Percentiles rank a stretch among this genome's conserved stretches.
These are phyloP conservation scores for Cladosporium halotolerans DNA, from an alignment of 2,329 filamentous ascomycete species.

Conservation along the genomic window DNA sequence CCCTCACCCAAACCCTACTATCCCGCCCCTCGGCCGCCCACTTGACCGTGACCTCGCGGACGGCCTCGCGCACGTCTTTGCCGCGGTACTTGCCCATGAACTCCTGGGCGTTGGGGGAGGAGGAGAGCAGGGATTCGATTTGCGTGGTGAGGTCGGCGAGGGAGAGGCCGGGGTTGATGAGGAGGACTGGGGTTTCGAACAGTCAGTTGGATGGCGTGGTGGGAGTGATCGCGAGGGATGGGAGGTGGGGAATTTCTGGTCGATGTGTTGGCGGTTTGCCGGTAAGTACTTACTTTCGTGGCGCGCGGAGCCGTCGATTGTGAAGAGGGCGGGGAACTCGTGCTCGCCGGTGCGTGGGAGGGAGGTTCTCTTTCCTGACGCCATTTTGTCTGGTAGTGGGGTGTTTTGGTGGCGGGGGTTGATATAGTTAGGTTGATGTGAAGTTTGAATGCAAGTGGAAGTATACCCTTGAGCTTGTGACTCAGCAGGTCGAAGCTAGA, in stretches of 20 bases:
- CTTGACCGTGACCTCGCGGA: constrained; percentile 28
- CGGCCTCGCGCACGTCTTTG: constrained; percentile 24
- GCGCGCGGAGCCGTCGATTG: constrained; percentile 27
- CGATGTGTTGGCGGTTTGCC: no score
- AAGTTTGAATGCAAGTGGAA: no score
- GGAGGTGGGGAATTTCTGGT: not conserved
- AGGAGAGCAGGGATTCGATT: constrained; percentile 16
- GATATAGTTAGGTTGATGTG: no score
- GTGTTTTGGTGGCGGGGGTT: no score
- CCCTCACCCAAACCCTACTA: constrained; percentile 27
- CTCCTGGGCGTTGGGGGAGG: constrained; percentile 30
- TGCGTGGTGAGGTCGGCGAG: constrained; percentile 20
- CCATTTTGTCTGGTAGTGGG: no score
- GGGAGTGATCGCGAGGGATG: constrained; percentile 1
- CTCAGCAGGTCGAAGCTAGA: no score
- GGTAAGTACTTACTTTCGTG: constrained; percentile 25
- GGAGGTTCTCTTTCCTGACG: not conserved
- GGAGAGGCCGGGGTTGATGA: constrained; percentile 21
- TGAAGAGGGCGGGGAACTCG: constrained; percentile 32
- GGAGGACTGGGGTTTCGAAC: constrained; percentile 17
- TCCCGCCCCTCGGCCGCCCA: constrained; percentile 30
- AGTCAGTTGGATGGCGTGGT: no score
- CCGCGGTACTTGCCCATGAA: constrained; percentile 32
- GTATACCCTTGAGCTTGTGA: no score
- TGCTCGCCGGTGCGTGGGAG: constrained; percentile 11